Conservation (phyloP, 768 basidiomycete species). For the Tylopilus intermedius region DNA sequence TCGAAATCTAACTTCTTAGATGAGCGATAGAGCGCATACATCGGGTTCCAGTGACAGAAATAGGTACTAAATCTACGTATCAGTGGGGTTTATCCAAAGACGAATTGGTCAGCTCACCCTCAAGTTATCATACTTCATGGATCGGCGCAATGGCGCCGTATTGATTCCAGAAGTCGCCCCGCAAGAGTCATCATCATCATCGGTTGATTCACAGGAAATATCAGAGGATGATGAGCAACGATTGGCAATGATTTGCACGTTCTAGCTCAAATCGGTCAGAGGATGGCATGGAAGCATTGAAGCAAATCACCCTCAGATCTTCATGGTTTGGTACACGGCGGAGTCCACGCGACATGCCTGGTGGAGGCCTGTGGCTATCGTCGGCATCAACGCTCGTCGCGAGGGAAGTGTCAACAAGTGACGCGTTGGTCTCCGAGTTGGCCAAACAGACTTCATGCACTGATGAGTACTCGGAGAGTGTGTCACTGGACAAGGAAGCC, state of each 20-base stretch:
- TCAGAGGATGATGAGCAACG: neutral
- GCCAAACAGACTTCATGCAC: neutral
- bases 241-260: neutral
- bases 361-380: neutral
- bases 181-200: neutral
- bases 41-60: neutral
- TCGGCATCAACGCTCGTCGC: slow-evolving; percentile 18
- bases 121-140: neutral
- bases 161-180: neutral
- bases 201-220: neutral
- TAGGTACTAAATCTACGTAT: slow-evolving; percentile 5
- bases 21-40: neutral
- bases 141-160: neutral
- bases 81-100: neutral
- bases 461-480: slow-evolving; percentile 1
- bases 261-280: neutral
- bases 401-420: slow-evolving; percentile 11
- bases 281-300: too few species aligned
- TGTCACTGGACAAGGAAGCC: slow-evolving; percentile 6
- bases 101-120: neutral
- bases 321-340: slow-evolving; percentile 17
- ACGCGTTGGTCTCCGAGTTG: neutral
- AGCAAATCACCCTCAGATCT: slow-evolving; percentile 14
- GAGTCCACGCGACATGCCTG: slow-evolving; percentile 4
- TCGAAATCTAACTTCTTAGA: slow-evolving; percentile 2